Evolutionary conservation across 768 basidiomycete species (phyloP).

Genomic region (Xanthoconium purpureum): DNA sequence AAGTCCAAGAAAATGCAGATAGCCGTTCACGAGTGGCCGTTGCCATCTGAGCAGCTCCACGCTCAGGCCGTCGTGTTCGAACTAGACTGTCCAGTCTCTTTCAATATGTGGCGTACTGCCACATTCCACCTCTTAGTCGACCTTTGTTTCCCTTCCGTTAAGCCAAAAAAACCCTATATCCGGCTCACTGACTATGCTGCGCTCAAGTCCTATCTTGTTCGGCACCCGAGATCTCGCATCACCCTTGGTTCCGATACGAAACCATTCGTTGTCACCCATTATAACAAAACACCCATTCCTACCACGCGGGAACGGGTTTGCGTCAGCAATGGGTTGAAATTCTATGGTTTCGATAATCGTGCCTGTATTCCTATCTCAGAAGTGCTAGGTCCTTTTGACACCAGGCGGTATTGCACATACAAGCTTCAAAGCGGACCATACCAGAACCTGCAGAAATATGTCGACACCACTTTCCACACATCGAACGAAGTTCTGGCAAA

Average conservation of each 20-base stretch:
- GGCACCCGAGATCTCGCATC: slow-evolving; percentile 18
- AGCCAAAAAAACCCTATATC: slow-evolving; percentile 5
- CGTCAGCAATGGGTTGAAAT: slow-evolving; percentile 34
- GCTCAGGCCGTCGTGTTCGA: not conserved
- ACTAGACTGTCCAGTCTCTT: not conserved
- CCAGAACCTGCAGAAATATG: slow-evolving; percentile 27
- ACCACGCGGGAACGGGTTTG: slow-evolving; percentile 15
- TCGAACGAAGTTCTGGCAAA: slow-evolving; percentile 1
- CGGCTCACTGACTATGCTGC: slow-evolving; percentile 11
- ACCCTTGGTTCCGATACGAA: slow-evolving; percentile 2
- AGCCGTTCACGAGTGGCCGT: slow-evolving; percentile 40
- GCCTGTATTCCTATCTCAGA: slow-evolving; percentile 10
- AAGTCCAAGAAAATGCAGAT: slow-evolving; percentile 29
- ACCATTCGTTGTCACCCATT: slow-evolving; percentile 14
- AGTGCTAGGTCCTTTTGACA: slow-evolving; percentile 9
- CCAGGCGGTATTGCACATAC: slow-evolving; percentile 28
- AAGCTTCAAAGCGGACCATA: no score
- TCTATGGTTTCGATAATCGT: slow-evolving; percentile 29
- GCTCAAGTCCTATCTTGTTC: slow-evolving; percentile 8
- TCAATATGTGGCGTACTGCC: slow-evolving; percentile 42
- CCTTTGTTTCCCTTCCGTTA: slow-evolving; percentile 24
- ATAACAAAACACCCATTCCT: slow-evolving; percentile 13
- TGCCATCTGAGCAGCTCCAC: not conserved
- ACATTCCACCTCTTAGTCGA: slow-evolving; percentile 40
- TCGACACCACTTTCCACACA: slow-evolving; percentile 36